Evolutionary conservation across 2,329 filamentous ascomycete genomes (phyloP).

Genomic region (Teratosphaeriaceae sp.): DNA sequence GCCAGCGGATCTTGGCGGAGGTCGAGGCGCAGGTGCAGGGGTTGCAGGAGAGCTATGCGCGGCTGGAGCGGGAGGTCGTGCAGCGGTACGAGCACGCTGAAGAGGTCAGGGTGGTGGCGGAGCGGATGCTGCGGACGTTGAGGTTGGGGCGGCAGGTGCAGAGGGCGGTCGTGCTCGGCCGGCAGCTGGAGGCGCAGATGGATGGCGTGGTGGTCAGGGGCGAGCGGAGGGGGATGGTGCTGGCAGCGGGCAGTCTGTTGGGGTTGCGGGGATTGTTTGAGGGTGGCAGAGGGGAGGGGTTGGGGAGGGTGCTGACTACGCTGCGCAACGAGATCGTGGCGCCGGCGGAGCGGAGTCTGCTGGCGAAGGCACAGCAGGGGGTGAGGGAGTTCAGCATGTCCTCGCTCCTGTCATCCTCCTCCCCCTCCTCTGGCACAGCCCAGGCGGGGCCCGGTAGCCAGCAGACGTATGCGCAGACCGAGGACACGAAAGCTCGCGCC

Average conservation of each 20-base stretch:
- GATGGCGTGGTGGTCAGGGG: slow-evolving; percentile 51
- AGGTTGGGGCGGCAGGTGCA: slow-evolving; percentile 69
- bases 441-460: slow-evolving; percentile 10
- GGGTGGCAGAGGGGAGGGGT: slow-evolving; percentile 67
- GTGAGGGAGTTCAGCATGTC: slow-evolving; percentile 79
- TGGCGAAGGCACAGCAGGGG: slow-evolving; percentile 67
- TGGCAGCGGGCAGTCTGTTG: slow-evolving; percentile 72
- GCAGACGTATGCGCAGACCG: slow-evolving; percentile 52
- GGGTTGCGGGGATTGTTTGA: slow-evolving; percentile 67
- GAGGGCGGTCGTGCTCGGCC: slow-evolving; percentile 71
- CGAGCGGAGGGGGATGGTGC: slow-evolving; percentile 64
- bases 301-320: slow-evolving; percentile 67
- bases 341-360: slow-evolving; percentile 68
- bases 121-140: slow-evolving; percentile 73
- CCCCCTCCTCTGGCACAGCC: slow-evolving; percentile 3
- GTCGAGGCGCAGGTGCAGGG: slow-evolving; percentile 74
- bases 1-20: slow-evolving; percentile 63
- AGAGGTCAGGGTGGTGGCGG: slow-evolving; percentile 69
- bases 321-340: slow-evolving; percentile 62
- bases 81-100: slow-evolving; percentile 81
- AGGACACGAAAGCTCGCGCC: slow-evolving; percentile 68
- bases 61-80: slow-evolving; percentile 79
- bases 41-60: slow-evolving; percentile 76
- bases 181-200: slow-evolving; percentile 83
- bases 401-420: slow-evolving; percentile 37